These are phyloP conservation scores for Postia placenta DNA, from an alignment of 768 basidiomycete genomes.

Conservation along the genomic window DNA sequence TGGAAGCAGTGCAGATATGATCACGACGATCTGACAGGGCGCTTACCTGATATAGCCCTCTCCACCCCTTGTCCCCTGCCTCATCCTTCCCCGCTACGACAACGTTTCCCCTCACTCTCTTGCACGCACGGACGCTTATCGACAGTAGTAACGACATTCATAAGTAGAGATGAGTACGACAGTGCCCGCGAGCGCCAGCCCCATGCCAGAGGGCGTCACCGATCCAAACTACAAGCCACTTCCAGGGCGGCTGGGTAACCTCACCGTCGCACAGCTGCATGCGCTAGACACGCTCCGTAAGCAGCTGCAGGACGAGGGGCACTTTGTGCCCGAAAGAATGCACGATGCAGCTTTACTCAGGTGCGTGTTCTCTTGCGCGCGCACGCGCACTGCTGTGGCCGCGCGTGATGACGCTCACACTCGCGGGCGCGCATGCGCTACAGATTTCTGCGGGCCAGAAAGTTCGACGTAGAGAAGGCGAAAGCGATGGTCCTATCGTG, in stretches of 20 bases:
- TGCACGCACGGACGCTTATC: not conserved
- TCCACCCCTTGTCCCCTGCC: not conserved
- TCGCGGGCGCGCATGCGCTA: not conserved
- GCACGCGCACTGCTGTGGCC: not conserved
- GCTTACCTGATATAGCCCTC: not conserved
- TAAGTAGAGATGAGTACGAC: not conserved
- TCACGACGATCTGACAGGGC: not conserved
- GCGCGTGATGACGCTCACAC: not conserved
- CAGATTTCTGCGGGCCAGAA: slow-evolving; percentile 89
- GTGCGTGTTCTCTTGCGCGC: slow-evolving; percentile 29
- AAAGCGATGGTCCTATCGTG: slow-evolving; percentile 78
- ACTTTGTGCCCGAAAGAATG: slow-evolving; percentile 59
- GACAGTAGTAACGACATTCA: not conserved
- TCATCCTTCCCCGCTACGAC: not conserved
- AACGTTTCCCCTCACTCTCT: not conserved
- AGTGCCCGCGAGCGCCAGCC: slow-evolving; percentile 42
- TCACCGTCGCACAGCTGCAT: slow-evolving; percentile 54
- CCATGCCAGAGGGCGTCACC: slow-evolving; percentile 52
- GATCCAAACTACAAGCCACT: slow-evolving; percentile 60
- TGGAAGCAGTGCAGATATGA: not conserved
- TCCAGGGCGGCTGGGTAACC: slow-evolving; percentile 77
- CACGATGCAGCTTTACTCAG: slow-evolving; percentile 66
- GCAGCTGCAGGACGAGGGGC: slow-evolving; percentile 53
- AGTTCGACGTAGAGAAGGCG: slow-evolving; percentile 78
- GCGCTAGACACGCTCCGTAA: slow-evolving; percentile 64